Evolutionary conservation across 2,329 filamentous ascomycete genomes (phyloP).

Genomic region (Xylariales sp.): DNA sequence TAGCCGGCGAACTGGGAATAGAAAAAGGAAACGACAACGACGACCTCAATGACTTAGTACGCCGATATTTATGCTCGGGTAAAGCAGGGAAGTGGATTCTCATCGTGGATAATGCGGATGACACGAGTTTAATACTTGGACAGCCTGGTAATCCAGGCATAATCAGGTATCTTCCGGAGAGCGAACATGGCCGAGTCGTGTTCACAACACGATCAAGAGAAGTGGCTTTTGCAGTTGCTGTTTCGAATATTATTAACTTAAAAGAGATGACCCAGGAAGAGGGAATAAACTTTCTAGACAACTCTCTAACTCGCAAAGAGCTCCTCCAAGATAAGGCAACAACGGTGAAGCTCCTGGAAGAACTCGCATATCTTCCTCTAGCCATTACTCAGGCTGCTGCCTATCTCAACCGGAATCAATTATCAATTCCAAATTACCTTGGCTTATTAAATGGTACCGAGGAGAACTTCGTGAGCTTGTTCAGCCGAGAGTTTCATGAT

Average conservation of each 20-base stretch:
- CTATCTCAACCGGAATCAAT: too few relatives aligned
- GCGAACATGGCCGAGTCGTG: constrained; percentile 23
- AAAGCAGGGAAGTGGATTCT: background rate
- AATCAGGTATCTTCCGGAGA: background rate
- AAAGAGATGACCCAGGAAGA: constrained; percentile 21
- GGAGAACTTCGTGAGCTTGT: too few relatives aligned
- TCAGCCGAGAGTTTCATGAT: too few relatives aligned
- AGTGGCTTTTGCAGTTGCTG: constrained; percentile 19
- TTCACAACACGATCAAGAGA: constrained; percentile 32
- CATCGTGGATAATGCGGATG: background rate
- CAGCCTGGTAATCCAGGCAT: background rate
- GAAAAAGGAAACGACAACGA: constrained; percentile 42
- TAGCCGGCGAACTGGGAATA: constrained; percentile 25
- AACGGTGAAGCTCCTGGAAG: constrained; percentile 18
- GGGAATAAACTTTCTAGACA: constrained; percentile 20
- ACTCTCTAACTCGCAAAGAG: constrained; percentile 16
- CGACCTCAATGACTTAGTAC: constrained; percentile 58
- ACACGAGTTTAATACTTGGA: background rate
- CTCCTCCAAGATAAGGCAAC: constrained; percentile 8
- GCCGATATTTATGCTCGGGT: constrained; percentile 24
- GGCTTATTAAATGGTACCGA: too few relatives aligned
- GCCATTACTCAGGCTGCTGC: too few relatives aligned
- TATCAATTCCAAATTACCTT: too few relatives aligned
- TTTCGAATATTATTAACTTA: constrained; percentile 20
- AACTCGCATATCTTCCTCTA: constrained; percentile 33